phyloP scores from a whole-genome alignment of 768 basidiomycete species.

The Tylopilus intermedius region DNA sequence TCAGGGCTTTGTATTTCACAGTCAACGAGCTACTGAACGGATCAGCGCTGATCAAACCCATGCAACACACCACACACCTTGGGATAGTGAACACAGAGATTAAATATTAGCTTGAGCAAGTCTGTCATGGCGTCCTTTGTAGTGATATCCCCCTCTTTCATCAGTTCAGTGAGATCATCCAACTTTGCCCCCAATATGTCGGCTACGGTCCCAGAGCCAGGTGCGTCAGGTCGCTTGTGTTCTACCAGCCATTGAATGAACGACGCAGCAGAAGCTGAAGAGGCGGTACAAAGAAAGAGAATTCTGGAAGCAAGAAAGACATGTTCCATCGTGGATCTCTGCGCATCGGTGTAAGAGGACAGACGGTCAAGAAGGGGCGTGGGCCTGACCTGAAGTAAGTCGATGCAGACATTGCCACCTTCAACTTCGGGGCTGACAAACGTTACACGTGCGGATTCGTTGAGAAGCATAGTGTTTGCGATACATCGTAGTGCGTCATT shows the following conservation, averaged over 20 bases:
- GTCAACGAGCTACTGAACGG: slow-evolving; percentile 32
- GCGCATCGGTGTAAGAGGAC: slow-evolving; percentile 6
- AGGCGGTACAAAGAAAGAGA: slow-evolving; percentile 67
- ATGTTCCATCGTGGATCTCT: slow-evolving; percentile 65
- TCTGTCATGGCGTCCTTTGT: slow-evolving; percentile 74
- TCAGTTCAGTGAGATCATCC: slow-evolving; percentile 46
- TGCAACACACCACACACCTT: slow-evolving; percentile 41
- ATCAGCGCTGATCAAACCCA: not conserved
- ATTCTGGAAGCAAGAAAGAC: slow-evolving; percentile 74
- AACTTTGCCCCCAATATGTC: slow-evolving; percentile 61
- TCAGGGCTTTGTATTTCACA: slow-evolving; percentile 39
- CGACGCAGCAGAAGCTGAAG: slow-evolving; percentile 39
- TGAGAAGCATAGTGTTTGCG: slow-evolving; percentile 74
- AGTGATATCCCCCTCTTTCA: slow-evolving; percentile 40
- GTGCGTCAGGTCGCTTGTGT: slow-evolving; percentile 46
- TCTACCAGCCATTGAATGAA: slow-evolving; percentile 61
- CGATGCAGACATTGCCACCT: slow-evolving; percentile 54
- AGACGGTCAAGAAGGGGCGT: slow-evolving; percentile 11
- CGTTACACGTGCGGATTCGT: slow-evolving; percentile 54
- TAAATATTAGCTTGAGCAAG: slow-evolving; percentile 79
- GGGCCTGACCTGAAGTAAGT: slow-evolving; percentile 51
- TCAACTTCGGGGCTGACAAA: slow-evolving; percentile 56
- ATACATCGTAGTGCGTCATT: slow-evolving; percentile 71
- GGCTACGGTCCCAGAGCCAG: slow-evolving; percentile 41
- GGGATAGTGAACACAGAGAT: slow-evolving; percentile 76